phyloP scores from a whole-genome alignment of 495 filamentous ascomycete species.

The Chaetomium tenue region DNA sequence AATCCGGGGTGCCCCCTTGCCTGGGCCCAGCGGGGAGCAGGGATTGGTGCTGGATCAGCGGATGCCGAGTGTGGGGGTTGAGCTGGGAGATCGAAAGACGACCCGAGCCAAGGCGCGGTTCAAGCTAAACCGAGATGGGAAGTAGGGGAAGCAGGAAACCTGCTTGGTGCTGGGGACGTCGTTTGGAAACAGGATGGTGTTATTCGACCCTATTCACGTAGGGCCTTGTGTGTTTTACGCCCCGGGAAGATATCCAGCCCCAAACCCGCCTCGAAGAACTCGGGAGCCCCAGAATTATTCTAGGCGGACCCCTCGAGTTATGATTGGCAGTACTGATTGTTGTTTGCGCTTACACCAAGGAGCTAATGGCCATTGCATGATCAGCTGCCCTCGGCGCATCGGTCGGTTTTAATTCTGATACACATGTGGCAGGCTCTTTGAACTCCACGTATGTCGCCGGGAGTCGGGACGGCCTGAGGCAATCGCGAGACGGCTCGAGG shows the following conservation, averaged over 20 bases:
- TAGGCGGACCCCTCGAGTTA: neutral
- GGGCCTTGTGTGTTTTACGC: neutral
- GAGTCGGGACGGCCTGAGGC: neutral
- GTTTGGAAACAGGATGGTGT: neutral
- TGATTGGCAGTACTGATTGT: slow-evolving; percentile 4
- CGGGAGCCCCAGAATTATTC: neutral
- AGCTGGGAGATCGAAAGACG: slow-evolving; percentile 20
- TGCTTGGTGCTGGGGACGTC: neutral
- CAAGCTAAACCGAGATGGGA: slow-evolving; percentile 8
- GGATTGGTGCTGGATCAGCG: slow-evolving; percentile 29
- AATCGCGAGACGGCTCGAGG: neutral
- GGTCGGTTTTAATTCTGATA: slow-evolving; percentile 5
- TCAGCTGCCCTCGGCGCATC: slow-evolving; percentile 18
- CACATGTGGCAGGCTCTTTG: slow-evolving; percentile 25
- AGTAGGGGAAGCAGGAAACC: slow-evolving; percentile 2
- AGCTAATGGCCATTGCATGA: slow-evolving; percentile 15
- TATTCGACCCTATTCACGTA: neutral
- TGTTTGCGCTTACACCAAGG: slow-evolving; percentile 4
- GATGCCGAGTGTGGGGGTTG: slow-evolving; percentile 40
- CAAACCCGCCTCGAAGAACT: neutral
- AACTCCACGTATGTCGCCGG: slow-evolving; percentile 26
- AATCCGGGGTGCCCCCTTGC: slow-evolving; percentile 28
- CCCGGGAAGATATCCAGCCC: neutral
- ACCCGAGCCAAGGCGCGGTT: neutral
- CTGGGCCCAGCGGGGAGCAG: slow-evolving; percentile 31